Base-by-base conservation (phyloP, 225 moss, liverwort and hornwort species). In the Lunularia cruciata region DNA sequence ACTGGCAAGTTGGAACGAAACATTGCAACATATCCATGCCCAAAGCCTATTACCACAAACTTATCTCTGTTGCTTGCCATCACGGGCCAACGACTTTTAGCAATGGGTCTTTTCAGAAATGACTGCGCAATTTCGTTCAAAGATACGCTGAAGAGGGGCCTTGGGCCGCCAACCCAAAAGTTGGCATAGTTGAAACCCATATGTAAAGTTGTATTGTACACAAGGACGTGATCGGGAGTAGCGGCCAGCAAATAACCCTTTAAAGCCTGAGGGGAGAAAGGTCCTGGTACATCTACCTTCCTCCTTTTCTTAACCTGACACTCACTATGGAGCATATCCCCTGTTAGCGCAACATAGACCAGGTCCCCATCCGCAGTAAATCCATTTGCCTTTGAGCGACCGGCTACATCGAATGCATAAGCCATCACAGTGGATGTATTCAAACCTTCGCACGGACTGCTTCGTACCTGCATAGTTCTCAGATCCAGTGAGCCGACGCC, bases 51-150 rank as follows among this genome's bases (percentile, higher is more conserved):
- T 1, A 92, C 88, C 13, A 95, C 68, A 4, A 95, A 73, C 87
- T 83, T 92, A 53, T 95, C 90, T 43, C 88, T 84, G 57, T 95
- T 95, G 78, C 86, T 84, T n/a, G 95, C 75, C 78, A 92, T 81
- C 68, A 90, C 78, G 27, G 95, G 92, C 86, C 84, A 84, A 43
- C 73, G 71, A 27, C 85, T 83, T n/a, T 63, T 72, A 30, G 47
- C 30, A 30, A 84, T 79, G 28, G 92, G 95, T 9, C 83, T 81
- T 46, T 83, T 76, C 3, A 88, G 77, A 45, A 88, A 95, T 27
- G 95, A 84, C 23, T 81, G 78, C 12, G 88, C 84, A 49, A 95
- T 86, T 28, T 95, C 88, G 34, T 75, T 78, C 74, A 88, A 65
- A 26, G 88, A 73, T 47, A 86, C 85, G 58, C 86, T 87, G 51